phyloP scores from a whole-genome alignment of 306 rosid species.

The Luffa acutangula region DNA sequence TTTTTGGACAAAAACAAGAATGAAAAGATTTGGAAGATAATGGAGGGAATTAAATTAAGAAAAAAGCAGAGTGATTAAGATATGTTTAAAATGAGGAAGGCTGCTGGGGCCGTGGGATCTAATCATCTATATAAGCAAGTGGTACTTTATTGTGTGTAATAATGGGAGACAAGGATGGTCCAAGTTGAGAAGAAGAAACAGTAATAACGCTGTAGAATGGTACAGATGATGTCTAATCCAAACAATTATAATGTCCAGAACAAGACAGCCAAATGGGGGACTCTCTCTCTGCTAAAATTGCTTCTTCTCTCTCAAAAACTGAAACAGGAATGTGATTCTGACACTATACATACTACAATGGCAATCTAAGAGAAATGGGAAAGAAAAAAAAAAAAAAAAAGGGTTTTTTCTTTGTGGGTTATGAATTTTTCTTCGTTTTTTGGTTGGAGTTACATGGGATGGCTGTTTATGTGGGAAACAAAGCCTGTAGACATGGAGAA shows the following conservation, averaged over 20 bases:
- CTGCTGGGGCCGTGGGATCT: background rate
- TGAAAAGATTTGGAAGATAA: background rate
- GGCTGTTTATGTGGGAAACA: conserved; percentile 7
- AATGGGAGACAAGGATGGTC: conserved; percentile 2
- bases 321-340: background rate
- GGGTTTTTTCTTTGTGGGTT: background rate
- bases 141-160: background rate
- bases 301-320: background rate
- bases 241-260: background rate
- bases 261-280: background rate
- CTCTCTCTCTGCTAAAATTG: background rate
- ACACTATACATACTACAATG: background rate
- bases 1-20: background rate
- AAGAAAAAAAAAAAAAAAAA: background rate
- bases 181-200: background rate
- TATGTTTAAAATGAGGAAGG: background rate
- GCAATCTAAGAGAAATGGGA: background rate
- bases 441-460: conserved; percentile 43
- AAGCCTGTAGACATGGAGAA: background rate
- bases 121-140: background rate
- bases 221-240: background rate
- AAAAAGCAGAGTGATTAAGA: background rate
- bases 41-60: background rate
- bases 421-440: background rate
- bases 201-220: background rate